Base-by-base conservation (phyloP, 331 rosid genomes). In the Quercus tomentella region DNA sequence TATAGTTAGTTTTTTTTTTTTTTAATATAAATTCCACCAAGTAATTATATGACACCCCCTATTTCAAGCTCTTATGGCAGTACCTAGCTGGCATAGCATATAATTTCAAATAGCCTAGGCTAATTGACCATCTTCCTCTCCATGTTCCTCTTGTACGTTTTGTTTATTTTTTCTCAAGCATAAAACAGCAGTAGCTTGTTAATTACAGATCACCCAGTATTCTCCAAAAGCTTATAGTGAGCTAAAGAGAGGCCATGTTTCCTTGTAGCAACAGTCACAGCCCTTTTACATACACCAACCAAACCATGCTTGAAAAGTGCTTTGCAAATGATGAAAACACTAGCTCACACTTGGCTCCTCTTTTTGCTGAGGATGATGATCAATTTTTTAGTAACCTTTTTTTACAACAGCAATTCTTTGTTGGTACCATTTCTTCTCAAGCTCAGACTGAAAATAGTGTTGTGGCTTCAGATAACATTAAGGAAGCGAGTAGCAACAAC, bases 321-420 rank as follows among this genome's bases (percentile, higher is more conserved):
- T 62, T 26, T 62, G 41, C 33, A 18, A 31, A 66, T 31, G 49
- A 18, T 31, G 71, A 31, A 66, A 66, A 66, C 45, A 18, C 72
- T 25, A 78, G 52, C 76, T 66, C 57, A 31, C 76, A 75, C 18
- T 14, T 56, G 72, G 65, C 70, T 35, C 76, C 80, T 26, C 70
- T 82, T 23, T 60, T 72, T 23, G 80, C 76, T 41, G 45, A 41
- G 7, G 86, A 76, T 12, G 87, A 86, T 26, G 87, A 83, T 7
- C 54, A 80, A 12, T 60, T 88, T 15, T 56, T 84, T 49, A 84
- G 86, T 11, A 81, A 83, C 66, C 80, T 82, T 80, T 77, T 85
- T 2, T 81, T 86, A 30, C 85, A 88, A 9, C 82, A 86, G 60
- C 87, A 83, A 8, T 73, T 82, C 37, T 22, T 77, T 35, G 26